A percentile compares a stretch with the other conserved stretches of the same genome.
Evolutionary conservation across 305 asterid species (phyloP).

Genomic region (Rubia tinctorum): DNA sequence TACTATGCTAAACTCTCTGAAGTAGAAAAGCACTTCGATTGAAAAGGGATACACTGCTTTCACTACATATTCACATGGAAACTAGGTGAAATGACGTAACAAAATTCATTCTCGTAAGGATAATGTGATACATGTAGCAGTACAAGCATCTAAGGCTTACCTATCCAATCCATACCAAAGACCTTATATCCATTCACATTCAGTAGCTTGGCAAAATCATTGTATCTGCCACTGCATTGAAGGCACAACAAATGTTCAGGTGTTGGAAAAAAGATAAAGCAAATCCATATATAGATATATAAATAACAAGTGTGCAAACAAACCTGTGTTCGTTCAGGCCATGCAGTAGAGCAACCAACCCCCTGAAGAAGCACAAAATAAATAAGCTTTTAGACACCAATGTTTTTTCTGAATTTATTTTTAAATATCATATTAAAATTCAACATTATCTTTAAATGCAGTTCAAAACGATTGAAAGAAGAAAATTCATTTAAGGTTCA

Average conservation of each 20-base stretch:
- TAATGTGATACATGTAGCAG: background rate
- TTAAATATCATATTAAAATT: background rate
- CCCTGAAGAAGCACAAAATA: constrained; percentile 40
- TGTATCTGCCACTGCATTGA: constrained; percentile 75
- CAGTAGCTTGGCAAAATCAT: constrained; percentile 76
- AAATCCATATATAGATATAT: constrained; percentile 1
- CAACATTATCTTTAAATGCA: background rate
- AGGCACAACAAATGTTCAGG: constrained; percentile 16
- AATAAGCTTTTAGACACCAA: background rate
- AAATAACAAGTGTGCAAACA: constrained; percentile 15
- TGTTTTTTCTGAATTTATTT: background rate
- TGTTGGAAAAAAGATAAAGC: background rate
- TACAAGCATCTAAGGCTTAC: constrained; percentile 33
- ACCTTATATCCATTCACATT: constrained; percentile 85
- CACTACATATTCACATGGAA: background rate
- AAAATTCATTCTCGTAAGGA: background rate
- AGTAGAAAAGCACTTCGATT: background rate
- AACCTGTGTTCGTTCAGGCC: constrained; percentile 97
- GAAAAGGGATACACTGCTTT: background rate
- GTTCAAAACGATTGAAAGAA: background rate
- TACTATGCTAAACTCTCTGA: background rate
- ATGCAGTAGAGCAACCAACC: constrained; percentile 72
- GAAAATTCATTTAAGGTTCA: background rate
- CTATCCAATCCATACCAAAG: constrained; percentile 96
- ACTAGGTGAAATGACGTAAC: background rate